Evolutionary conservation across 768 basidiomycete genomes (phyloP).

Genomic region (Suillus subluteus): DNA sequence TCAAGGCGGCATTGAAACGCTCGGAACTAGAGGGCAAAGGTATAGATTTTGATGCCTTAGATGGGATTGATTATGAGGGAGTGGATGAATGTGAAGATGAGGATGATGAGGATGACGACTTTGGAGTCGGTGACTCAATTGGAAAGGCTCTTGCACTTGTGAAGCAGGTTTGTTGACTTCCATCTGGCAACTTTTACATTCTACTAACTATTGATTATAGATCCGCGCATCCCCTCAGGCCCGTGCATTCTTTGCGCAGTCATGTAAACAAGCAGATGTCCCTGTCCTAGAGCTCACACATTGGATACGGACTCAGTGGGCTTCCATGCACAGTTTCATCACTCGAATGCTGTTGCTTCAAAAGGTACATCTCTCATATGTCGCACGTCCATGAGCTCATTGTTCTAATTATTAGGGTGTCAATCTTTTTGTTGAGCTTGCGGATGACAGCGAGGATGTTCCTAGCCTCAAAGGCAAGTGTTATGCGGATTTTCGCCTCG

Average conservation of each 20-base stretch:
- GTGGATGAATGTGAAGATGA: not conserved
- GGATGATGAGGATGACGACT: constrained; percentile 8
- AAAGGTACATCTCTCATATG: not conserved
- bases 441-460: constrained; percentile 26
- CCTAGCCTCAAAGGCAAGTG: constrained; percentile 28
- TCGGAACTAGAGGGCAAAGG: not conserved
- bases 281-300: not conserved
- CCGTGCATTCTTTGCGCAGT: not conserved
- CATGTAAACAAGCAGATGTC: not conserved
- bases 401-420: not conserved
- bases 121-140: constrained; percentile 13
- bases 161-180: not conserved
- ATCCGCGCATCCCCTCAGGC: not conserved
- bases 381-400: not conserved
- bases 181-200: not conserved
- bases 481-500: constrained; percentile 30
- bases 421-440: constrained; percentile 21
- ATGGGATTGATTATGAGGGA: no score
- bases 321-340: not conserved
- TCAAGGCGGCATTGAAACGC: not conserved
- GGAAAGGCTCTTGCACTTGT: constrained; percentile 8
- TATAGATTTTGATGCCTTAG: not conserved
- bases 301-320: not conserved
- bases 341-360: not conserved
- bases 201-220: not conserved